Percentiles rank a stretch among this genome's conserved stretches.
These are phyloP conservation scores for Fraxinus platypoda DNA, from an alignment of 305 asterid genomes.

Conservation along the genomic window DNA sequence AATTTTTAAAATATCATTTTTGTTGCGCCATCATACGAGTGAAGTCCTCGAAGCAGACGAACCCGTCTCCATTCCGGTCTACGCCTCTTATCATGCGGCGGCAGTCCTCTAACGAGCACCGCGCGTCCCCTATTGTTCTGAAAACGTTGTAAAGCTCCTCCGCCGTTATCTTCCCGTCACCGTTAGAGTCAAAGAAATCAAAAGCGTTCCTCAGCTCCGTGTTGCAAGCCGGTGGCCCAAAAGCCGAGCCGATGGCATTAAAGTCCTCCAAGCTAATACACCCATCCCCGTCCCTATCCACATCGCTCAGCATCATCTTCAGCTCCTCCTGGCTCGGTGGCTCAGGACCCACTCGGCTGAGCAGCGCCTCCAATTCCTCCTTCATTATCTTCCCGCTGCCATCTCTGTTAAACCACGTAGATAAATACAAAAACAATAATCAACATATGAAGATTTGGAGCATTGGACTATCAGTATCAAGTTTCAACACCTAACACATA, in stretches of 20 bases:
- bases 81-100: conserved; percentile 69
- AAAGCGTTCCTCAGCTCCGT: conserved; percentile 54
- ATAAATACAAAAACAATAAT: not conserved
- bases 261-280: conserved; percentile 63
- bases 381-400: conserved; percentile 59
- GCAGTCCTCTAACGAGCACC: conserved; percentile 81
- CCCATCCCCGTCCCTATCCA: conserved; percentile 69
- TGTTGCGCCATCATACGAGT: conserved; percentile 70
- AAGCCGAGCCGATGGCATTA: conserved; percentile 51
- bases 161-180: conserved; percentile 72
- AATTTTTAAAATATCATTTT: conserved; percentile 16
- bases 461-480: not conserved
- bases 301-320: conserved; percentile 43
- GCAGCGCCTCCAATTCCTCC: conserved; percentile 48
- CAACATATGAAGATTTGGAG: not conserved
- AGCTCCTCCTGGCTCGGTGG: conserved; percentile 57
- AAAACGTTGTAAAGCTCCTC: conserved; percentile 65
- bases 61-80: conserved; percentile 58
- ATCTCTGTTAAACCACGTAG: conserved; percentile 19
- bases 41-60: conserved; percentile 78
- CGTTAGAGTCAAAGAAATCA: conserved; percentile 72
- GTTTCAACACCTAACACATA: not conserved
- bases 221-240: conserved; percentile 60
- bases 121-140: conserved; percentile 46
- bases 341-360: conserved; percentile 50